Evolutionary conservation across 805 yeast genomes (phyloP).

Genomic region (Cyberlindnera bimundalis): DNA sequence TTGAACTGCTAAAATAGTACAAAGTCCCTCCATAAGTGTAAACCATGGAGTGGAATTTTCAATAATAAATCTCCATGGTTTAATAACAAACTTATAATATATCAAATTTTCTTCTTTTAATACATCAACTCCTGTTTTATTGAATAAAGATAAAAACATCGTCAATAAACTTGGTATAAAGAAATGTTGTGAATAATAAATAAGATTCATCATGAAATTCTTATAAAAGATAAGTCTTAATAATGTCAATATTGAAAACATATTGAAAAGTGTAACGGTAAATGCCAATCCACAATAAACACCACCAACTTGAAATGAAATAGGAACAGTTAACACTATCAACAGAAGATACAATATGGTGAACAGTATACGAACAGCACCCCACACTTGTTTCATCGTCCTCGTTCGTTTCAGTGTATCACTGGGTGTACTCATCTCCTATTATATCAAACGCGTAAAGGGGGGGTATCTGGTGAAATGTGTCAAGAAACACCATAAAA

Average conservation of each 20-base stretch:
- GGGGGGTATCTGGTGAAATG: no score
- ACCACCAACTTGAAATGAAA: constrained; percentile 94
- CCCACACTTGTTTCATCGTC: not conserved
- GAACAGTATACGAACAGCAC: constrained; percentile 31
- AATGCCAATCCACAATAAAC: constrained; percentile 84
- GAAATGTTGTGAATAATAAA: constrained; percentile 80
- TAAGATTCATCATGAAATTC: constrained; percentile 30
- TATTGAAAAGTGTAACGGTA: constrained; percentile 64
- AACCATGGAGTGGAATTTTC: constrained; percentile 85
- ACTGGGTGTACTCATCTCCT: not conserved
- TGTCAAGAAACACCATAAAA: no score
- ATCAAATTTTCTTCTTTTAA: constrained; percentile 21
- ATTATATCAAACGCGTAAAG: no score
- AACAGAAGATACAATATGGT: constrained; percentile 62
- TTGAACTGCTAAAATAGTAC: constrained; percentile 87
- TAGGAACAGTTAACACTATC: constrained; percentile 79
- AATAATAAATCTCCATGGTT: constrained; percentile 69
- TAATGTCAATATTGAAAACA: constrained; percentile 73
- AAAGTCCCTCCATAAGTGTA: constrained; percentile 88
- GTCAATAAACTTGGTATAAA: constrained; percentile 79
- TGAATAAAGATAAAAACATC: constrained; percentile 56
- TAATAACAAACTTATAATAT: constrained; percentile 39
- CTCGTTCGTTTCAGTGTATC: not conserved
- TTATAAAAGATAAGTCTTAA: constrained; percentile 49
- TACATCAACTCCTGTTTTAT: constrained; percentile 28